Conservation (phyloP, 2,329 filamentous ascomycete genomes). For the Lasiodiplodia hormozganensis region DNA sequence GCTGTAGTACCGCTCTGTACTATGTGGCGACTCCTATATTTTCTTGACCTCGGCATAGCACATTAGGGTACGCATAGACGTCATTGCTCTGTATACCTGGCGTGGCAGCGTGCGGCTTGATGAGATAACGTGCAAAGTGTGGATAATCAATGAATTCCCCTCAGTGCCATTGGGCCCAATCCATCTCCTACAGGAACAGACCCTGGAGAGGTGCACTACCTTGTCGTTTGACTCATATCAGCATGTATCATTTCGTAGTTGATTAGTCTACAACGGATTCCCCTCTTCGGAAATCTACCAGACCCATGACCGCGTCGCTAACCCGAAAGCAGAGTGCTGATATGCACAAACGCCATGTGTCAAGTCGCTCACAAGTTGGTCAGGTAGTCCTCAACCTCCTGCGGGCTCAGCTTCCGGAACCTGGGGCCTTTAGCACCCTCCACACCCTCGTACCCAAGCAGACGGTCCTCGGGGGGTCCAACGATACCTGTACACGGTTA, state of each 20-base stretch:
- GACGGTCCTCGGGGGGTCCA: conserved; percentile 88
- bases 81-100: background rate
- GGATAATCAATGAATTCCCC: background rate
- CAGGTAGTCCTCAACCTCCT: conserved; percentile 99
- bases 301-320: conserved; percentile 22
- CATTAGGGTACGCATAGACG: background rate
- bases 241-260: conserved; percentile 28
- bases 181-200: background rate
- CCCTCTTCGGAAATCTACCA: conserved; percentile 17
- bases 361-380: conserved; percentile 77
- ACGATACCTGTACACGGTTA: conserved; percentile 75
- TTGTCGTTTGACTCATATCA: conserved; percentile 6
- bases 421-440: conserved; percentile 83
- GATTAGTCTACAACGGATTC: conserved; percentile 28
- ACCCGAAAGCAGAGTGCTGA: conserved; percentile 25
- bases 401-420: conserved; percentile 93
- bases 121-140: too few relatives aligned
- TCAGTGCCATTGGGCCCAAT: background rate
- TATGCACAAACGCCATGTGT: conserved; percentile 22
- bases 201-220: background rate
- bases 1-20: too few relatives aligned
- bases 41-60: background rate
- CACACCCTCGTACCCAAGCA: conserved; percentile 89
- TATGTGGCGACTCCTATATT: too few relatives aligned
- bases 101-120: background rate